Evolutionary conservation across 495 filamentous ascomycete genomes (phyloP).

Genomic region (Beverwykella pulmonaria): DNA sequence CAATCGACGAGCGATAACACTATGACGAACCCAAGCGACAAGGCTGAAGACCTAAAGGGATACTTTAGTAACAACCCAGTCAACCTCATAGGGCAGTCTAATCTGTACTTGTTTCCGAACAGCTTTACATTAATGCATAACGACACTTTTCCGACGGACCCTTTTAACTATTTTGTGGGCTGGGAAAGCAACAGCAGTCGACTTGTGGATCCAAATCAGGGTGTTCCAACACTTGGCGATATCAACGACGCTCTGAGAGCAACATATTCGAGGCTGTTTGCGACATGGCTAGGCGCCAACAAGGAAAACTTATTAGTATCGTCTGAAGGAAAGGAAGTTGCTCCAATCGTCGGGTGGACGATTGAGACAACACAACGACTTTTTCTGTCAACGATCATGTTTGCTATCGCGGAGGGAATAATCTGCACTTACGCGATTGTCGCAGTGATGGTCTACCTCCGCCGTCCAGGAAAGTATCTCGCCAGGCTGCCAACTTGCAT

Average conservation of each 20-base stretch:
- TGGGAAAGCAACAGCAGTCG: conserved; percentile 21
- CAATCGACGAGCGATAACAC: background rate
- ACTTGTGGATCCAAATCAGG: conserved; percentile 42
- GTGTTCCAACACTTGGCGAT: conserved; percentile 35
- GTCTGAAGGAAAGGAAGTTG: background rate
- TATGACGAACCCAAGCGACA: no score
- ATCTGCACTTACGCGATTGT: conserved; percentile 46
- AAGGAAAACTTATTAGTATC: conserved; percentile 35
- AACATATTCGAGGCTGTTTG: conserved; percentile 45
- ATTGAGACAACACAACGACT: conserved; percentile 40
- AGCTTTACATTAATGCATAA: conserved; percentile 42
- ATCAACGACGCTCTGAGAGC: conserved; percentile 31
- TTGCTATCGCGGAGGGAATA: conserved; percentile 42
- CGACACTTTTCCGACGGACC: conserved; percentile 44
- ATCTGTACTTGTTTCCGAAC: conserved; percentile 7
- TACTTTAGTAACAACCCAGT: conserved; percentile 4
- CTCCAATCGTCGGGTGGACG: conserved; percentile 1
- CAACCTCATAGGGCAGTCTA: conserved; percentile 5
- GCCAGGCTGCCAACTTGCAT: conserved; percentile 49
- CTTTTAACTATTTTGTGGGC: conserved; percentile 46
- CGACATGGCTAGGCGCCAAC: conserved; percentile 44
- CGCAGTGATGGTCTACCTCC: conserved; percentile 43
- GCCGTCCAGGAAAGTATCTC: conserved; percentile 41
- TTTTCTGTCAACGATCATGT: conserved; percentile 46
- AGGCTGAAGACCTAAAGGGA: background rate